Percentiles rank a stretch among this genome's conserved stretches.
These are phyloP conservation scores for Alnus rubra DNA, from an alignment of 306 rosid species.

Conservation along the genomic window DNA sequence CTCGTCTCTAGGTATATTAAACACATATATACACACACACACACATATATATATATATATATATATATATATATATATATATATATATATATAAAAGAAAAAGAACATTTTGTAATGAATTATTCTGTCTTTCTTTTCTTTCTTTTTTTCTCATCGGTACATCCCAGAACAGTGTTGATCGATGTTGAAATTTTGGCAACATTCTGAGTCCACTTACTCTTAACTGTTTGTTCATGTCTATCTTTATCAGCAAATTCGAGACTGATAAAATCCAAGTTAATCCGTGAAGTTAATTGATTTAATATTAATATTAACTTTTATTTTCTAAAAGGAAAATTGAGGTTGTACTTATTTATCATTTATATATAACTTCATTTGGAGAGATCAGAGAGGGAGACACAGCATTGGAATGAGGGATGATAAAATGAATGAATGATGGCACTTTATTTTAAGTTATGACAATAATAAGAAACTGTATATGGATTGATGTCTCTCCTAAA, in stretches of 20 bases:
- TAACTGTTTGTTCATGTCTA: background rate
- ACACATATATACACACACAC: no score
- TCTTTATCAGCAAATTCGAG: constrained; percentile 18
- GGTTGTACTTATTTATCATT: background rate
- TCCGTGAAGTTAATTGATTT: background rate
- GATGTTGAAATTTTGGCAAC: background rate
- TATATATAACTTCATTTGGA: background rate
- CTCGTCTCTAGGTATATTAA: no score
- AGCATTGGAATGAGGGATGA: constrained; percentile 41
- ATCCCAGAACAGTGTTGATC: no score
- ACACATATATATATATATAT: no score
- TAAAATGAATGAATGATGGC: background rate
- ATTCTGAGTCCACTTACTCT: background rate
- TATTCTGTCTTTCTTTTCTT: no score
- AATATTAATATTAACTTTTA: background rate
- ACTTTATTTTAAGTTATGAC: constrained; percentile 1
- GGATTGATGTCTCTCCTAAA: constrained; percentile 25
- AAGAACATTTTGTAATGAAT: no score
- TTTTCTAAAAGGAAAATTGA: background rate
- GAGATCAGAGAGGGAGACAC: background rate
- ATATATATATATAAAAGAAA: no score
- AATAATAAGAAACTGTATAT: constrained; percentile 16
- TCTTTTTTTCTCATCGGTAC: no score
- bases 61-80: no score
- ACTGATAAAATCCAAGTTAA: constrained; percentile 1